phyloP scores from a whole-genome alignment of 805 yeast genomes.

The Komagataella kurtzmanii region DNA sequence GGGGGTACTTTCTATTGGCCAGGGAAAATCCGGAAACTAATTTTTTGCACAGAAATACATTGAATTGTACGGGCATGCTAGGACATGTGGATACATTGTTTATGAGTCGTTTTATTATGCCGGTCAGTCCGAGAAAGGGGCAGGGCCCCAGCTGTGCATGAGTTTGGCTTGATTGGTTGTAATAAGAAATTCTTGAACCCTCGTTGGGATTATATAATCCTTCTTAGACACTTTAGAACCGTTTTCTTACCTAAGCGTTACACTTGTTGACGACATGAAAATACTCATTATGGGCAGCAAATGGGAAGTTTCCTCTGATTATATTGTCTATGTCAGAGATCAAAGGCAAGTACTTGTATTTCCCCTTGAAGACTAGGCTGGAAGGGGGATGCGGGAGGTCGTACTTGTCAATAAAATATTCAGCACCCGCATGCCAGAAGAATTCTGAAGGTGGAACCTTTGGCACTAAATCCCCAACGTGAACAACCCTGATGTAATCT shows the following conservation, averaged over 20 bases:
- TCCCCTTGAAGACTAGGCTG: conserved; percentile 8
- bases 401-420: conserved; percentile 27
- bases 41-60: too few species aligned
- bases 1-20: not conserved
- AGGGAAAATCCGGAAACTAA: not conserved
- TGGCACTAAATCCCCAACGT: conserved; percentile 46
- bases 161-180: too few species aligned
- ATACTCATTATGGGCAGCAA: not conserved
- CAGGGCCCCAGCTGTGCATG: too few species aligned
- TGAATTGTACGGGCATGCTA: not conserved
- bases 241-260: not conserved
- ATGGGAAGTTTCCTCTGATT: not conserved
- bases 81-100: not conserved
- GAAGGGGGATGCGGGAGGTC: conserved; percentile 19
- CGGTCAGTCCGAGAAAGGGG: not conserved
- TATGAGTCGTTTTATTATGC: not conserved
- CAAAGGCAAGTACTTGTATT: conserved; percentile 5
- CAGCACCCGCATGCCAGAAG: conserved; percentile 33
- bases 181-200: too few species aligned
- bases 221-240: too few species aligned
- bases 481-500: conserved; percentile 37
- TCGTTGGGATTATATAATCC: not conserved
- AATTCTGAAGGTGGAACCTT: conserved; percentile 38
- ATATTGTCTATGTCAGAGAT: not conserved
- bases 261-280: not conserved